A percentile compares a stretch with the other conserved stretches of the same genome.
Evolutionary conservation across 2,329 filamentous ascomycete species (phyloP).

Genomic region (Colletotrichum costaricense): DNA sequence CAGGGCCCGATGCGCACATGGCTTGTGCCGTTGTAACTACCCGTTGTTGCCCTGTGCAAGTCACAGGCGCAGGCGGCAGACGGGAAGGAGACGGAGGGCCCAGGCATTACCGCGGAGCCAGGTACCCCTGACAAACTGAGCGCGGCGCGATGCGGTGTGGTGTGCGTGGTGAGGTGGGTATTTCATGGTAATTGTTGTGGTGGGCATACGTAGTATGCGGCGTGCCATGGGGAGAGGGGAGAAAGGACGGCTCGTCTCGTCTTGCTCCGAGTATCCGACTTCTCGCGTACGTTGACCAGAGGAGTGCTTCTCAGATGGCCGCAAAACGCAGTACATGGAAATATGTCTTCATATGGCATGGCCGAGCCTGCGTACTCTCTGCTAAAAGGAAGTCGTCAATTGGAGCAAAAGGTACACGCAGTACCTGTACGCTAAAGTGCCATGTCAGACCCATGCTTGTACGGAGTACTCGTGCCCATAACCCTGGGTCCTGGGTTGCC

Average conservation of each 20-base stretch:
- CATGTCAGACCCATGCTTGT: conserved; percentile 10
- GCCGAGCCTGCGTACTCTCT: neutral
- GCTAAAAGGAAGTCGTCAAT: neutral
- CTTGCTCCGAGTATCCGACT: conserved; percentile 7
- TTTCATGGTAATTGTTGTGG: neutral
- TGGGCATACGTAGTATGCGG: neutral
- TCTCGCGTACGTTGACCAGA: neutral
- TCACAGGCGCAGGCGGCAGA: neutral
- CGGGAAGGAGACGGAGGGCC: neutral
- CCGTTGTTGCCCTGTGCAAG: conserved; percentile 23
- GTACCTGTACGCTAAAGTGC: conserved; percentile 9
- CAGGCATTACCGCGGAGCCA: neutral
- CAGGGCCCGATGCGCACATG: neutral
- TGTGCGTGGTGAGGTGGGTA: conserved; percentile 5
- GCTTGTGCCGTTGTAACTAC: conserved; percentile 12
- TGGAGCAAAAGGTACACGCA: neutral
- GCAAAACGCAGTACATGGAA: neutral
- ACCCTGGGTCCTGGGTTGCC: conserved; percentile 13
- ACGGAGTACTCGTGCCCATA: neutral
- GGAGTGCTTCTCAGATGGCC: conserved; percentile 3
- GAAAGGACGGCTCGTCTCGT: conserved; percentile 1
- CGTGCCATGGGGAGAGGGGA: too few species aligned
- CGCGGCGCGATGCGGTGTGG: neutral
- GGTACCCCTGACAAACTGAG: neutral
- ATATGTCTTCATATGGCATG: neutral